phyloP scores from a whole-genome alignment of 805 yeast genomes.

The Monosporozyma aerobia region DNA sequence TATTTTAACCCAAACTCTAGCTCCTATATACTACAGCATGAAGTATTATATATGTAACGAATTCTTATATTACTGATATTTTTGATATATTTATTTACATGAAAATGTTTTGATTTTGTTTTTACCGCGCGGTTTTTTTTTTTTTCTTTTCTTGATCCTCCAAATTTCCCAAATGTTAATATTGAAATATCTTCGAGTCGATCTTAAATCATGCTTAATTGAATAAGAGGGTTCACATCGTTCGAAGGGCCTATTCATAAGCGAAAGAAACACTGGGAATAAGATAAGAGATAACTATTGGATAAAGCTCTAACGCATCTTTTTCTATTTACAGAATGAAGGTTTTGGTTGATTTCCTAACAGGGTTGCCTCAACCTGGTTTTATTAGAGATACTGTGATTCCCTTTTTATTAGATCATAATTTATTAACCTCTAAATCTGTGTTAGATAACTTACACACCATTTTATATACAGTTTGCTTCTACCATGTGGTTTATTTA shows the following conservation, averaged over 20 bases:
- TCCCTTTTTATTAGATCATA: constrained; percentile 10
- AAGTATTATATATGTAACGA: not conserved
- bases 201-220: not conserved
- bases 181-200: not conserved
- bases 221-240: not conserved
- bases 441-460: constrained; percentile 24
- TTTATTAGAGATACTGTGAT: constrained; percentile 9
- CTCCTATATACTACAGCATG: not conserved
- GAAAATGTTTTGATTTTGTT: not conserved
- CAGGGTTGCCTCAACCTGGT: constrained; percentile 15
- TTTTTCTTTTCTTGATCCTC: not conserved
- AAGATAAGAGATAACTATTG: too few relatives aligned
- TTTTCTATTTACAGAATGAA: not conserved
- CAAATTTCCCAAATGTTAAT: not conserved
- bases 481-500: constrained; percentile 25
- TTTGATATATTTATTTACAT: not conserved
- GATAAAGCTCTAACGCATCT: too few relatives aligned
- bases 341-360: constrained; percentile 9
- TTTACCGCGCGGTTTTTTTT: not conserved
- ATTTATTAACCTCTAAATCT: constrained; percentile 14
- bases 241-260: not conserved
- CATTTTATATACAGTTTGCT: constrained; percentile 21
- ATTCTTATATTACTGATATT: not conserved
- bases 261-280: too few relatives aligned
- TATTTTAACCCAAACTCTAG: not conserved